Conservation (phyloP, 2,329 filamentous ascomycete genomes). For the Ophiognomonia clavigignenti-juglandacearum region DNA sequence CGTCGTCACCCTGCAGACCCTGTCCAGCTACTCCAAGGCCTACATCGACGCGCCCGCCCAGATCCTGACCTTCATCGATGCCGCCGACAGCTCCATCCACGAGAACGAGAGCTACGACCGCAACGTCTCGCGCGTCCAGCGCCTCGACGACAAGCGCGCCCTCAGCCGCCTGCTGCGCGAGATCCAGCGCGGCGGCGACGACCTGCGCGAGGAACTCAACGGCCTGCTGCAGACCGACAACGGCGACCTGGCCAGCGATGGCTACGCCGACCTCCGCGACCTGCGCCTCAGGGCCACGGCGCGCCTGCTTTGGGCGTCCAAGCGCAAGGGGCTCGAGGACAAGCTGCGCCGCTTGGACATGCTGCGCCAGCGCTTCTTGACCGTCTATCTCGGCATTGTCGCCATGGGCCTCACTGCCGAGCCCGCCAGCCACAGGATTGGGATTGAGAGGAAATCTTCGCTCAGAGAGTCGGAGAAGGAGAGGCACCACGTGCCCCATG, state of each 20-base stretch:
- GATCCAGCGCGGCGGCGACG: constrained; percentile 57
- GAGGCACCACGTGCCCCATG: constrained; percentile 40
- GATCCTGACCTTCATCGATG: constrained; percentile 52
- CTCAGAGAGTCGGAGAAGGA: constrained; percentile 28
- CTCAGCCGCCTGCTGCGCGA: constrained; percentile 54
- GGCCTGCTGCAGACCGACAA: constrained; percentile 42
- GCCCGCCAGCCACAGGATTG: constrained; percentile 32
- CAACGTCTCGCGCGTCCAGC: constrained; percentile 52
- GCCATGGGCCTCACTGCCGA: constrained; percentile 31
- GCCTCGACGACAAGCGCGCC: constrained; percentile 58
- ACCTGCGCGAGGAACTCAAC: constrained; percentile 57
- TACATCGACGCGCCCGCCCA: constrained; percentile 56
- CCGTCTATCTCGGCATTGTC: constrained; percentile 59
- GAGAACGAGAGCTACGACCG: constrained; percentile 62
- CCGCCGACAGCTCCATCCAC: constrained; percentile 56
- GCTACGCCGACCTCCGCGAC: constrained; percentile 16
- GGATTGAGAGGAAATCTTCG: constrained; percentile 19
- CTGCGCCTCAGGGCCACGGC: constrained; percentile 39
- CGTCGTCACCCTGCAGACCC: constrained; percentile 48
- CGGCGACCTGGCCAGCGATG: constrained; percentile 24
- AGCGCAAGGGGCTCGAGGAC: constrained; percentile 50
- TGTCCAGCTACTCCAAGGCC: constrained; percentile 47
- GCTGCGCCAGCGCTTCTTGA: constrained; percentile 59
- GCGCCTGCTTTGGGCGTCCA: constrained; percentile 54
- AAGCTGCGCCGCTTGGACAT: constrained; percentile 55